A percentile compares a stretch with the other conserved stretches of the same genome.
Evolutionary conservation across 345 rosid species (phyloP).

Genomic region (Hevea brasiliensis): DNA sequence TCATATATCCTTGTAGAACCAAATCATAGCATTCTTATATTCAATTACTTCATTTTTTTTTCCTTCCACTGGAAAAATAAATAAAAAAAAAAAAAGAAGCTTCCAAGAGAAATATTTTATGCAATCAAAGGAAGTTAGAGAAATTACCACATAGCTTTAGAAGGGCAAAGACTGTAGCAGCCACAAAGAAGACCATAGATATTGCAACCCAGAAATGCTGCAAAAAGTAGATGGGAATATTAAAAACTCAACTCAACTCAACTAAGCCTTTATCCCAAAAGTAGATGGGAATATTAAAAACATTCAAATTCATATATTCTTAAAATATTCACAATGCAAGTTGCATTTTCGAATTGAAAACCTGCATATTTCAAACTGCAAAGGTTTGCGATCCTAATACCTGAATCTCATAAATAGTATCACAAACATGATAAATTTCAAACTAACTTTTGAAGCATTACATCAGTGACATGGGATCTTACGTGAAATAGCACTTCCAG

Average conservation of each 20-base stretch:
- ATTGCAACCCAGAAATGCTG: constrained; percentile 98
- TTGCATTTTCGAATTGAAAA: background rate
- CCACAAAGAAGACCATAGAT: constrained; percentile 92
- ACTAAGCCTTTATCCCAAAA: too few relatives aligned
- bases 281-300: background rate
- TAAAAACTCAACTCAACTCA: constrained; percentile 6
- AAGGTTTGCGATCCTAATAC: background rate
- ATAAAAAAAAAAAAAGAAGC: too few relatives aligned
- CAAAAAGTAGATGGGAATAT: constrained; percentile 20
- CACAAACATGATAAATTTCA: background rate
- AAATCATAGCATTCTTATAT: background rate
- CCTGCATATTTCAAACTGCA: background rate
- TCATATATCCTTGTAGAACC: background rate
- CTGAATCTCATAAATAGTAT: background rate
- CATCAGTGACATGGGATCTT: background rate
- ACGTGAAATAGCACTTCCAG: background rate
- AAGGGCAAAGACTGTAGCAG: constrained; percentile 85
- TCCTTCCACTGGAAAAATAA: background rate
- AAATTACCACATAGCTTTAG: constrained; percentile 83
- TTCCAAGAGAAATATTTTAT: background rate
- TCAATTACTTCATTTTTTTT: background rate
- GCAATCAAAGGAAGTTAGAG: constrained; percentile 2
- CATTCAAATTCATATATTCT: too few relatives aligned
- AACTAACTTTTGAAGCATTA: background rate
- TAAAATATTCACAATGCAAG: constrained; percentile 8